Conservation (phyloP, 1,284 basidiomycete species). For the Chiua sp. region DNA sequence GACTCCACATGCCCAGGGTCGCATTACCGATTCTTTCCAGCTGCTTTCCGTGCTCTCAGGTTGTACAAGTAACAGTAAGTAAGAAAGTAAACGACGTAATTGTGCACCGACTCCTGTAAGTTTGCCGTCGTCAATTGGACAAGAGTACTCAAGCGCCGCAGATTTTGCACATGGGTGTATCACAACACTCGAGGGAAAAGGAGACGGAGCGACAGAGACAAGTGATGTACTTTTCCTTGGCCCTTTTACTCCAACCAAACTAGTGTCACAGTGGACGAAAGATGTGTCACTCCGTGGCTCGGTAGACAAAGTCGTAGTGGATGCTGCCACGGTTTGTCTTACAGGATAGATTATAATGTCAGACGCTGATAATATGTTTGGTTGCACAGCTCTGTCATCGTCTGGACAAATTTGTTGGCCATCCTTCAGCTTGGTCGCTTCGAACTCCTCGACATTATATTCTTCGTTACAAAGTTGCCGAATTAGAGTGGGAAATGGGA, state of each 20-base stretch:
- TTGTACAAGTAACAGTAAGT: no score
- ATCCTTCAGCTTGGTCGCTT: not conserved
- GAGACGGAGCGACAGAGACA: no score
- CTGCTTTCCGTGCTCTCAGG: no score
- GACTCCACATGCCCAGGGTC: not conserved
- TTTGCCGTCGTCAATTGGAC: no score
- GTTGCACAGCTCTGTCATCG: no score
- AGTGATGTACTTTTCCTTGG: not conserved
- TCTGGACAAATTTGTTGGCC: no score
- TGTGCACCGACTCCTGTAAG: no score
- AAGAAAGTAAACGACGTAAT: no score
- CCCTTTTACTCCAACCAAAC: not conserved
- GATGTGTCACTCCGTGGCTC: not conserved
- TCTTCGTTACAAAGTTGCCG: not conserved
- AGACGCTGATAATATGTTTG: not conserved
- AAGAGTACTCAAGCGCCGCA: no score
- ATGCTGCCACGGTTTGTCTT: slow-evolving; percentile 4
- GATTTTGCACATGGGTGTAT: no score
- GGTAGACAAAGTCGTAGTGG: not conserved
- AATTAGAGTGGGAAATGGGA: not conserved
- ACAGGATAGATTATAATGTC: not conserved
- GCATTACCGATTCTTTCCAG: no score
- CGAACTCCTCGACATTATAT: slow-evolving; percentile 8
- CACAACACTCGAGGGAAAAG: not conserved
- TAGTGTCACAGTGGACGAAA: slow-evolving; percentile 11